A percentile compares a stretch with the other conserved stretches of the same genome.
Conservation (phyloP, 2,329 filamentous ascomycete species). For the Ceratocystis cacaofunesta region DNA sequence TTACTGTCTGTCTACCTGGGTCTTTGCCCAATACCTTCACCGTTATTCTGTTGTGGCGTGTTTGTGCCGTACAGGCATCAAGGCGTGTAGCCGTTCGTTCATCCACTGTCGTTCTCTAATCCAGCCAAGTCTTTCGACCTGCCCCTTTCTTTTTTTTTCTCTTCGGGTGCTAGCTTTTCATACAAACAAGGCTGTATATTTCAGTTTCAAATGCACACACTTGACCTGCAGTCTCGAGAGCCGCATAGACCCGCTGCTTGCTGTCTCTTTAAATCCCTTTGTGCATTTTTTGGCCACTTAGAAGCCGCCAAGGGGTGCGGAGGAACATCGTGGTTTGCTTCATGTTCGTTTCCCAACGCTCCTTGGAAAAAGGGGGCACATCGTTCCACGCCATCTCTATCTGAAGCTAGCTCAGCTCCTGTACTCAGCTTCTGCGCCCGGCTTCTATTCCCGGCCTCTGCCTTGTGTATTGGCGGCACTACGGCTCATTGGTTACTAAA, state of each 20-base stretch:
- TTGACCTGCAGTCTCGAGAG: neutral
- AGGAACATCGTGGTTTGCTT: neutral
- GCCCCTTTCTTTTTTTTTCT: neutral
- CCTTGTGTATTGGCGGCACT: neutral
- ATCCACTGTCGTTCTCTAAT: neutral
- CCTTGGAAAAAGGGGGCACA: neutral
- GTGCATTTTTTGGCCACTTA: neutral
- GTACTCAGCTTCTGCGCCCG: too few relatives aligned
- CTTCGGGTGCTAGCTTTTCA: neutral
- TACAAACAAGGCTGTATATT: constrained; percentile 3
- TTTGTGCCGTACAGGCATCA: neutral
- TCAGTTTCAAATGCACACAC: neutral
- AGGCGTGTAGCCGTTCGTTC: neutral
- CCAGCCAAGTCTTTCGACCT: neutral
- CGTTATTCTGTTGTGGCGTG: neutral
- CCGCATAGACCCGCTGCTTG: neutral
- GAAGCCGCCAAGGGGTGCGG: neutral
- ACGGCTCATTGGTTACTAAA: neutral
- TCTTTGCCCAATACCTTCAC: neutral
- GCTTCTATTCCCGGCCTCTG: neutral
- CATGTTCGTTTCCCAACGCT: neutral
- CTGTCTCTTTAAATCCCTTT: neutral
- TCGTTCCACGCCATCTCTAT: neutral
- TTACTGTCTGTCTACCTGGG: neutral
- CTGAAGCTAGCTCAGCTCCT: neutral